Percentiles rank a stretch among this genome's conserved stretches.
phyloP scores from a whole-genome alignment of 1,139 yeast species.

The Candida dubliniensis region DNA sequence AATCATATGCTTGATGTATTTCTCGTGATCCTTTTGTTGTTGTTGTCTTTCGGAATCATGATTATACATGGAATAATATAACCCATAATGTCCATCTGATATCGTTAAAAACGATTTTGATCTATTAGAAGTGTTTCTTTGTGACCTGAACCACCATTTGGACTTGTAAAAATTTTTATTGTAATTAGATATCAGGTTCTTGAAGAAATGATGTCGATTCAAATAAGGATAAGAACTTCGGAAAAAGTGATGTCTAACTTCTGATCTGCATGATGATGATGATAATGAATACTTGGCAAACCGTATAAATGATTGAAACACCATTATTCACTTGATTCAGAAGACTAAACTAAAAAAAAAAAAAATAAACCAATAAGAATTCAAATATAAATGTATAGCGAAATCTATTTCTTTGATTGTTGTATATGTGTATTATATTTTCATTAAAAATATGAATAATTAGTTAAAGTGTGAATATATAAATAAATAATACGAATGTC shows the following conservation, averaged over 20 bases:
- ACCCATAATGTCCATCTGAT: conserved; percentile 45
- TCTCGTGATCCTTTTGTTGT: conserved; percentile 13
- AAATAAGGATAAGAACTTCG: conserved; percentile 43
- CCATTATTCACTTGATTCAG: conserved; percentile 9
- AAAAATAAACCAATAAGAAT: neutral
- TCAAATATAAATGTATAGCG: neutral
- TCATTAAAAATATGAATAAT: neutral
- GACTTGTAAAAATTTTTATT: conserved; percentile 11
- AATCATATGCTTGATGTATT: conserved; percentile 13
- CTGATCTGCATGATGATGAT: conserved; percentile 3
- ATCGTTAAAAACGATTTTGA: conserved; percentile 30
- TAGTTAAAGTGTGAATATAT: neutral
- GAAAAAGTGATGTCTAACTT: conserved; percentile 33
- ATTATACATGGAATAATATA: conserved; percentile 44
- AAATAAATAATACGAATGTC: neutral
- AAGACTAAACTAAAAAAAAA: neutral
- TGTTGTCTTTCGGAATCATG: conserved; percentile 26
- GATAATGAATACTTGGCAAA: conserved; percentile 12
- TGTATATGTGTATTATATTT: no score
- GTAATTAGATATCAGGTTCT: conserved; percentile 22
- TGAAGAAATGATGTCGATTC: conserved; percentile 13
- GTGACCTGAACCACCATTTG: conserved; percentile 27
- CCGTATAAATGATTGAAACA: conserved; percentile 15
- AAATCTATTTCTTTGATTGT: neutral
- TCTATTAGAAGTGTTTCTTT: conserved; percentile 33